Percentiles rank a stretch among this genome's conserved stretches.
Conservation (phyloP, 441 rosid genomes). For the Corymbia calophylla region DNA sequence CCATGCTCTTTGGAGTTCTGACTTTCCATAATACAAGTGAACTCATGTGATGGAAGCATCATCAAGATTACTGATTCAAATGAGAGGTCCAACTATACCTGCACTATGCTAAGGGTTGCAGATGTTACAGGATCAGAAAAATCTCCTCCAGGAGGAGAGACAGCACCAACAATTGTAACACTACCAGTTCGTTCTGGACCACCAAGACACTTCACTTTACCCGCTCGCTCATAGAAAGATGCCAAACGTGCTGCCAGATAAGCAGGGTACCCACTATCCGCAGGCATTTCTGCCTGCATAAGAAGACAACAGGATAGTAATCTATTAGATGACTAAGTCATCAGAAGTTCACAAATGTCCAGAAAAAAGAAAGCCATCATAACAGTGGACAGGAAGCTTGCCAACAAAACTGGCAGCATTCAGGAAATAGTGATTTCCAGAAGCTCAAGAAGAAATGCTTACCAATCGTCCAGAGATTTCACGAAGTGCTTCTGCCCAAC, state of each 20-base stretch:
- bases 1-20: background rate
- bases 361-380: background rate
- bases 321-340: background rate
- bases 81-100: slow-evolving; percentile 38
- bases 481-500: slow-evolving; percentile 99
- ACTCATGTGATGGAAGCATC: background rate
- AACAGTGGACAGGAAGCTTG: background rate
- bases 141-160: slow-evolving; percentile 99
- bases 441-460: background rate
- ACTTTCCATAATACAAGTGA: background rate
- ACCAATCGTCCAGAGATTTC: slow-evolving; percentile 99
- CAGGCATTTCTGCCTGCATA: slow-evolving; percentile 98
- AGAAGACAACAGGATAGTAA: background rate
- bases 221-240: slow-evolving; percentile 98
- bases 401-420: background rate
- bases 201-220: slow-evolving; percentile 98
- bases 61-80: background rate
- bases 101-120: slow-evolving; percentile 98
- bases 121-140: slow-evolving; percentile 99
- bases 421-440: background rate
- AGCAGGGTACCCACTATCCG: slow-evolving; percentile 99
- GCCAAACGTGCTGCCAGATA: slow-evolving; percentile 98
- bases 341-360: background rate
- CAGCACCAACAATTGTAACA: slow-evolving; percentile 99
- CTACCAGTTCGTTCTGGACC: slow-evolving; percentile 97